Evolutionary conservation across 2,329 filamentous ascomycete genomes (phyloP).

Genomic region (Diaporthe ilicicola): DNA sequence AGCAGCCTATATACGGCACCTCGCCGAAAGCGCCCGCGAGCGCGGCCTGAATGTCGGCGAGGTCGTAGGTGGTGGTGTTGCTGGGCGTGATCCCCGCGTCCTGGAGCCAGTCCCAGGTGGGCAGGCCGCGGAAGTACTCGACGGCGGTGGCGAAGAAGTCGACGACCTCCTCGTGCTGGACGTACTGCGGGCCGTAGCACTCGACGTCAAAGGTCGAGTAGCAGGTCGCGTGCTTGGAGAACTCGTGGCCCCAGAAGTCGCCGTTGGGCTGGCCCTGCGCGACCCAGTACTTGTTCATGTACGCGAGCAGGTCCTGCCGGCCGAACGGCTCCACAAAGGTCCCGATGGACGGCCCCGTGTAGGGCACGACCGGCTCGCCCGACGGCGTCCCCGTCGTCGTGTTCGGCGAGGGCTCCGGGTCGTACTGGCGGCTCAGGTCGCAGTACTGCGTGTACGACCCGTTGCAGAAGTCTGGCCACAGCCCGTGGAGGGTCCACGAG

Average conservation of each 20-base stretch:
- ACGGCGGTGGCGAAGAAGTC: constrained; percentile 71
- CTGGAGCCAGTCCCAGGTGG: constrained; percentile 69
- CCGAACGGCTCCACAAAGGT: constrained; percentile 67
- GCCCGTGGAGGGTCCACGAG: constrained; percentile 67
- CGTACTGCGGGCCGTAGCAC: constrained; percentile 69
- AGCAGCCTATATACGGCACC: constrained; percentile 68
- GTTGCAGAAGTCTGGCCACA: constrained; percentile 64
- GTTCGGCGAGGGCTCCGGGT: constrained; percentile 68
- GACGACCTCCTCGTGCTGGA: constrained; percentile 65
- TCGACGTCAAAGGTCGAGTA: constrained; percentile 70
- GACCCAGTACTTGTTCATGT: constrained; percentile 74
- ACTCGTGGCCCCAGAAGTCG: constrained; percentile 73
- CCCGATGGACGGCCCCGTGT: constrained; percentile 64
- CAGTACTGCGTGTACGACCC: constrained; percentile 73
- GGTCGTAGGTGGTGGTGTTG: constrained; percentile 65
- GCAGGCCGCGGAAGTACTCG: constrained; percentile 64
- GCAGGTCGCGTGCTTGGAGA: constrained; percentile 74
- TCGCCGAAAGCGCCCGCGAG: constrained; percentile 60
- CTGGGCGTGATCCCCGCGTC: constrained; percentile 62
- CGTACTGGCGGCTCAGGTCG: constrained; percentile 71
- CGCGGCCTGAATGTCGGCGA: constrained; percentile 59
- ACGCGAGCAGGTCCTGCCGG: constrained; percentile 66
- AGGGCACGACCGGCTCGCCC: constrained; percentile 63
- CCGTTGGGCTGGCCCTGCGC: constrained; percentile 63
- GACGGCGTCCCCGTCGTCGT: constrained; percentile 65